phyloP scores from a whole-genome alignment of 352 stramenopile species.

The Pythium brachiatum region DNA sequence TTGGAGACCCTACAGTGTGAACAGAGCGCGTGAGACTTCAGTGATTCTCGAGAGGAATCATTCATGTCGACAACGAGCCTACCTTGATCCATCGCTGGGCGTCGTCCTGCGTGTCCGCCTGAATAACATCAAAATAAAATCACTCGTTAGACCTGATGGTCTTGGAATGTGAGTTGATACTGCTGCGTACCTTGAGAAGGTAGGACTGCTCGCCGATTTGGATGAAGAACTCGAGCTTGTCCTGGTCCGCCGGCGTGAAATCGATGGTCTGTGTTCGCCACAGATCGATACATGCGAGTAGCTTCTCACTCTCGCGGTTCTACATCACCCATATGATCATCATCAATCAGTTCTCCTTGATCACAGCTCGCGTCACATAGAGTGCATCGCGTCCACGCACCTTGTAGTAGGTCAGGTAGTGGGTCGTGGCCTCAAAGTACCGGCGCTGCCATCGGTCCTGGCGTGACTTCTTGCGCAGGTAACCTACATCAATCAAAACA shows the following conservation, averaged over 20 bases:
- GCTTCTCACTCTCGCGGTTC: slow-evolving; percentile 83
- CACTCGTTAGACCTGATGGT: neutral
- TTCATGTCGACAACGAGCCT: too few relatives aligned
- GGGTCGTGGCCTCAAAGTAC: slow-evolving; percentile 98
- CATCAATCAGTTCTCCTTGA: neutral
- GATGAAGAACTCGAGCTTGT: slow-evolving; percentile 81
- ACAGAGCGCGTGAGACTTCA: neutral
- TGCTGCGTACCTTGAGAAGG: slow-evolving; percentile 55
- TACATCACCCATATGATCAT: slow-evolving; percentile 11
- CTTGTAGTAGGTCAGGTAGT: slow-evolving; percentile 99
- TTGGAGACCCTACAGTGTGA: slow-evolving; percentile 48
- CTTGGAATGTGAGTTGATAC: neutral
- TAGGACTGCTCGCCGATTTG: slow-evolving; percentile 86
- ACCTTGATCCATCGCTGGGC: slow-evolving; percentile 58
- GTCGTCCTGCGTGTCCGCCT: slow-evolving; percentile 72
- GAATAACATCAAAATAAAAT: neutral
- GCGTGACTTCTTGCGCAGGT: slow-evolving; percentile 92
- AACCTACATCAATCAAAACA: slow-evolving; percentile 43
- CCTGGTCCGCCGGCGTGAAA: slow-evolving; percentile 47
- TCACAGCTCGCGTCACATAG: neutral
- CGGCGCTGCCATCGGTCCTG: slow-evolving; percentile 94
- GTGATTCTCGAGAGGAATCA: too few relatives aligned
- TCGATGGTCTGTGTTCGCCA: slow-evolving; percentile 85
- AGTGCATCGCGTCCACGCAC: slow-evolving; percentile 25
- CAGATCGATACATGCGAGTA: slow-evolving; percentile 86